Conservation (phyloP, 2,329 filamentous ascomycete genomes). For the Aureobasidium sp. region DNA sequence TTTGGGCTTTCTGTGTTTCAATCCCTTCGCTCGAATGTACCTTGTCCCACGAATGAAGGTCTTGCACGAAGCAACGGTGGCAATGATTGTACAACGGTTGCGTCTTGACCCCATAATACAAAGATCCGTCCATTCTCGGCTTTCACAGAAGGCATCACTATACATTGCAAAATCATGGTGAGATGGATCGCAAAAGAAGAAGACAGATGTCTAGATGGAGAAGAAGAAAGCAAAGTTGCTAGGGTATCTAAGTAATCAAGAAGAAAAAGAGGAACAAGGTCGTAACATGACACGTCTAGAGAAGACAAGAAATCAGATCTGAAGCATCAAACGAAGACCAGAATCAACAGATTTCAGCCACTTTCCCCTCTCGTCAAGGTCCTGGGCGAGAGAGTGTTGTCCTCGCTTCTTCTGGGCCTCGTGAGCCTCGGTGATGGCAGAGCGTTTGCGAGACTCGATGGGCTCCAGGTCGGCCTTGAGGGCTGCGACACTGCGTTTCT, state of each 20-base stretch:
- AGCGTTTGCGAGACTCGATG: constrained; percentile 57
- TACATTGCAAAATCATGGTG: not conserved
- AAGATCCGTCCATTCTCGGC: not conserved
- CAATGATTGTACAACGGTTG: not conserved
- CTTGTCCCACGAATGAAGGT: not conserved
- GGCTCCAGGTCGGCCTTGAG: constrained; percentile 59
- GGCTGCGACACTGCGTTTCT: constrained; percentile 57
- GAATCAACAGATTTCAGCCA: constrained; percentile 66
- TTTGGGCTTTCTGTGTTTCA: not conserved
- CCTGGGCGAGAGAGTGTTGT: constrained; percentile 51
- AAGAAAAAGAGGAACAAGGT: not conserved
- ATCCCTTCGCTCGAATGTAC: not conserved
- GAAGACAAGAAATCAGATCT: constrained; percentile 31
- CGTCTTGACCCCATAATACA: not conserved
- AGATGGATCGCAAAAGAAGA: not conserved
- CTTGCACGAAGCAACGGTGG: not conserved
- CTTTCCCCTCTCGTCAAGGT: constrained; percentile 64
- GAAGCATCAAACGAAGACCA: constrained; percentile 53
- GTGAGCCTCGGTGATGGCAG: constrained; percentile 56
- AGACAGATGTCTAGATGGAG: not conserved
- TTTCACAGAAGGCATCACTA: not conserved
- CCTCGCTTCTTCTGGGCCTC: constrained; percentile 64
- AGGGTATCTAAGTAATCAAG: not conserved
- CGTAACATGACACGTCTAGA: not conserved
- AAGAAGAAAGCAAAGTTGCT: not conserved